Evolutionary conservation across 2,329 filamentous ascomycete species (phyloP), one percentile per base, ranked within the genome.

Genomic region (Penicillium olsonii): DNA sequence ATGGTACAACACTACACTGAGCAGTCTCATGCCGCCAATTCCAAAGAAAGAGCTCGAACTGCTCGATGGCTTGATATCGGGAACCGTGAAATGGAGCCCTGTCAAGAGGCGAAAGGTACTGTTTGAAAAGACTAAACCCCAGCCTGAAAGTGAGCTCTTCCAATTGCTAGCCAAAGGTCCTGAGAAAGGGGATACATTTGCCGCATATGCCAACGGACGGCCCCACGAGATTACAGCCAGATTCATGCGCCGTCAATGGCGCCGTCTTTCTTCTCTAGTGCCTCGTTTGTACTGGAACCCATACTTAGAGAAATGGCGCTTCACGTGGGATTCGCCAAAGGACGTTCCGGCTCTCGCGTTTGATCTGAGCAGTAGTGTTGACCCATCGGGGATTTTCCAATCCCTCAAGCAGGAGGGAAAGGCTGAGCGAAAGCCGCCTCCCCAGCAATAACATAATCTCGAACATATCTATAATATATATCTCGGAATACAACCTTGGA

Each of bases 161-260:
- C 58, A 62, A 15, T 64, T 72, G 35, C 48, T 75, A 45, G 60
- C 64, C 6, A 52, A 62, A 3, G 71, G 73, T 2, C 71, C 72
- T 6, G 56, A 66, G 38, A 71, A 71, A 48, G 65, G 62, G 3
- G 48, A 50, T 5, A 72, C 71, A 0, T 72, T 75, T 38, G 54
- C 52, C 5, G 42, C 55, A 19, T 73, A 65, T 48, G 51, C 45
- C 7, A 55, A 58, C 42, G 72, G 71, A 7, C 68, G 73, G 27
- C 72, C 73, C 12, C 73, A 75, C 50, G 55, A 54, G 3, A 67
- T 76, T 34, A 74, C 70, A 5, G 48, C 61, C 15, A 65, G 72
- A 11, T 65, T 74, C 39, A 71, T 76, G 65, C 59, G 53, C 9
- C 64, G 67, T 22, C 46, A 67, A 14, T 75, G 72, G 72, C 60